Conservation (phyloP, 2,329 filamentous ascomycete species). For the Penicillium sp. region DNA sequence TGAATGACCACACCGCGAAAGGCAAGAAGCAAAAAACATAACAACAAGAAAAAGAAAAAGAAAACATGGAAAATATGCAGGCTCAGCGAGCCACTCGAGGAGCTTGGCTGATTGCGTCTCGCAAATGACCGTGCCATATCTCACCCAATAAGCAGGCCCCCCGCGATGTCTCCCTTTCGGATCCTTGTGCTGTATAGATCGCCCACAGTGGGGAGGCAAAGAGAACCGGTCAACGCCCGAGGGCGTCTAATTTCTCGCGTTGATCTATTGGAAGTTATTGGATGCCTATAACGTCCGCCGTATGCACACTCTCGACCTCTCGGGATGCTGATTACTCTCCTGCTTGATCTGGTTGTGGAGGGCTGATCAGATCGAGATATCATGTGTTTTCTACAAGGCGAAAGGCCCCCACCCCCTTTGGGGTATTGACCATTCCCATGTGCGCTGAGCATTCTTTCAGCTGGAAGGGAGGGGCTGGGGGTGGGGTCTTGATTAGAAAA, state of each 20-base stretch:
- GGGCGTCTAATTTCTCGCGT: constrained; percentile 12
- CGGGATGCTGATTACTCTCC: neutral
- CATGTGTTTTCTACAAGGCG: neutral
- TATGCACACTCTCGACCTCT: neutral
- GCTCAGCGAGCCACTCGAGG: constrained; percentile 27
- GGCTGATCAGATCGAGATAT: constrained; percentile 1
- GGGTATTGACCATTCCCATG: neutral
- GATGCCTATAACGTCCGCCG: neutral
- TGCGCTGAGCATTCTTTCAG: constrained; percentile 6
- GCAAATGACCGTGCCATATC: constrained; percentile 27
- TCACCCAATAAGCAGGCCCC: constrained; percentile 26
- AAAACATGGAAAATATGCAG: constrained; percentile 7
- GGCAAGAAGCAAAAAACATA: constrained; percentile 7
- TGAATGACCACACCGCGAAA: neutral
- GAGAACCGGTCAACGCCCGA: constrained; percentile 24
- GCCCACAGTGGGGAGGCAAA: constrained; percentile 21
- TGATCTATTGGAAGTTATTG: neutral
- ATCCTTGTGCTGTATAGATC: constrained; percentile 29
- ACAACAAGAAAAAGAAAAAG: constrained; percentile 13
- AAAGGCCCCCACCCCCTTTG: neutral
- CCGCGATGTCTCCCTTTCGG: constrained; percentile 24
- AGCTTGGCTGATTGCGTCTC: constrained; percentile 25
- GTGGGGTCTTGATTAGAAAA: neutral
- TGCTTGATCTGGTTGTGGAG: neutral
- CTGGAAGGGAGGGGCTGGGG: neutral